Base-by-base conservation (phyloP, 352 stramenopile genomes). In the Aphanomyces euteiches region DNA sequence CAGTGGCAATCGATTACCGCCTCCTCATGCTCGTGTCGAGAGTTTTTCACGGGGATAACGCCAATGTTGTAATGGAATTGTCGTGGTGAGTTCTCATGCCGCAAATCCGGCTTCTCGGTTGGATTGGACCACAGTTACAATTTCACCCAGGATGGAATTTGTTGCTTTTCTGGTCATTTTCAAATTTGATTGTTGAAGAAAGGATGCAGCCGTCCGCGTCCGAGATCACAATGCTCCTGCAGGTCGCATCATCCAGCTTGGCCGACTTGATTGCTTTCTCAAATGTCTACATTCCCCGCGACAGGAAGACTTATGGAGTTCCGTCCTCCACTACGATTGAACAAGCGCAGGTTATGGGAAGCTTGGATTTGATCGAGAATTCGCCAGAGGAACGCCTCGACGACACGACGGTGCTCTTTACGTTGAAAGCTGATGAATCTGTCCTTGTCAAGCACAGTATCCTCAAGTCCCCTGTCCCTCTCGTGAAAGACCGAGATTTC, bases 401-500 rank as follows among this genome's bases (percentile, higher is more conserved):
- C 43, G 43, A 50, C 54, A 58, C 50, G 13, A 61, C 54, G 0
- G 17, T 43, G 6, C 54, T 61, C 54, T 8, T 12, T 12, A 41
- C 54, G 54, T 37, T 61, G 6, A 41, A 17, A 7, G 28, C 13
- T 10, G 50, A 58, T 21, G 21, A 58, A 28, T 37, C 34, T 28
- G 43, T 61, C 54, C n/a, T 37, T 8, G 15, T 61, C 8, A 19
- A 61, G 34, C 34, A 61, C 54, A 40, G 15, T 1, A 37, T 61
- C 5, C 19, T 61, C 19, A 61, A 61, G 34, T 61, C 54, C 17
- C 54, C 54, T 41, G 28, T 61, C n/a, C 54, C 21, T 1, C 43
- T 61, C n/a, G 54, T 61, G 10, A 19, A 37, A 7, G 54, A 61
- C 28, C 54, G 54, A 1, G 54, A 61, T 37, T 28, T 37, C 0